Evolutionary conservation across 805 yeast species (phyloP), one percentile per base, ranked within the genome.

Genomic region (Candida manassasensis): DNA sequence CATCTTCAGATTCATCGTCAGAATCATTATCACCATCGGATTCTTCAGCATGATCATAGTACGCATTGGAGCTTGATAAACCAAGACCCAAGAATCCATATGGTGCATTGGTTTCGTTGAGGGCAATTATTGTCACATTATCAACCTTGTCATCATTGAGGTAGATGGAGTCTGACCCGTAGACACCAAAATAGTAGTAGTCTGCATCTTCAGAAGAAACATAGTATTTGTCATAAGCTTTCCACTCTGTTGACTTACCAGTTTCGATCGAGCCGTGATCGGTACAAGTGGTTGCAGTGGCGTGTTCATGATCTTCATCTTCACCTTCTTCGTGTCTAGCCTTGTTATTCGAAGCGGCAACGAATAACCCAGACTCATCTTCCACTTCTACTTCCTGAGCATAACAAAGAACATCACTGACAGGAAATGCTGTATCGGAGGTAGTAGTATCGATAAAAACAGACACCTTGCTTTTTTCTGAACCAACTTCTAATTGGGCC

Each of bases 161-260:
- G 1, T 37, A n/a, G 18, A 53, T 35, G 17, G 30, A 27, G 37
- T 56, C 63, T 2, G 35, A 35, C 4, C 55, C 61, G 75, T 78
- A 79, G 11, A 44, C 41, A 10, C 84, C 85, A 9, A 49, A 44
- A 9, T 77, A n/a, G 8, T 24, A 78, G 40, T 56, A 66, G 6
- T 67, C 55, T 17, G 63, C 61, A 43, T 75, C 81, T 8, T 68
- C 69, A 48, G 77, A 77, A 32, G 50, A 42, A 40, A 71, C 69
- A 21, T 40, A 44, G 40, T 69, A 72, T 2, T 24, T 34, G 6
- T 37, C 32, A 10, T 54, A 42, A 0, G 70, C 53, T 1, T 42
- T 16, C 43, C 54, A 71, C 4, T 69, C 40, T 2, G 56, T 35
- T 1, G 75, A 69, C 3, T 37, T 27, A 3, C 44, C 38, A 2